phyloP scores from a whole-genome alignment of 345 rosid species.

The Eutrema yunnanense region DNA sequence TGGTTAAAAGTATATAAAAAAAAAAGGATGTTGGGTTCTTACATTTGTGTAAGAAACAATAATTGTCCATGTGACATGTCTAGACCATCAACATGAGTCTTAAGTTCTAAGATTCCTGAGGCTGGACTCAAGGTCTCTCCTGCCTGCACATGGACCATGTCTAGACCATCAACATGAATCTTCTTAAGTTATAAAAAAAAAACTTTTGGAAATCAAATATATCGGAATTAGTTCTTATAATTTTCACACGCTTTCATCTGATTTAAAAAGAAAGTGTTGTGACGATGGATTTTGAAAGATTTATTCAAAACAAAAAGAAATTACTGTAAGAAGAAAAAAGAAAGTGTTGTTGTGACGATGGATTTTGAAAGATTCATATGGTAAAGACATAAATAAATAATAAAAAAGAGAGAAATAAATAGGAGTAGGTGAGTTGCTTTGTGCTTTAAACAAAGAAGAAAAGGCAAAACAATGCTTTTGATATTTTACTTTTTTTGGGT shows the following conservation, averaged over 20 bases:
- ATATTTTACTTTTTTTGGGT: background rate
- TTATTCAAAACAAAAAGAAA: background rate
- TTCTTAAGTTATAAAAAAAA: background rate
- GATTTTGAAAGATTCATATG: conserved; percentile 13
- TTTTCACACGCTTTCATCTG: background rate
- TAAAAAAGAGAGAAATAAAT: background rate
- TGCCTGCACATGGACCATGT: background rate
- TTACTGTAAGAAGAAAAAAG: too few relatives aligned
- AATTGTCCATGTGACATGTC: background rate
- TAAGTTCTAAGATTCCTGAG: too few relatives aligned
- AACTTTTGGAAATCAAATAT: background rate
- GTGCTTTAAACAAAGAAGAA: conserved; percentile 29
- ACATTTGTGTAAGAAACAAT: background rate
- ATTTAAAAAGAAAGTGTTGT: background rate
- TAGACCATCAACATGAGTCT: too few relatives aligned
- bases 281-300: background rate
- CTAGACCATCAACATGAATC: background rate
- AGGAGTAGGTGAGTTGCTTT: conserved; percentile 27
- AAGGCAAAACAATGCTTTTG: conserved; percentile 26
- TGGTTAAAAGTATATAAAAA: background rate
- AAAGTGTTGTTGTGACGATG: conserved; percentile 14
- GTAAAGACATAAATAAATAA: background rate
- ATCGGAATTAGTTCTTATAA: background rate
- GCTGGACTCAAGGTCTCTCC: too few relatives aligned
- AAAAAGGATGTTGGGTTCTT: background rate